Evolutionary conservation across 2,329 filamentous ascomycete genomes (phyloP).

Genomic region (Clarireedia homoeocarpa): DNA sequence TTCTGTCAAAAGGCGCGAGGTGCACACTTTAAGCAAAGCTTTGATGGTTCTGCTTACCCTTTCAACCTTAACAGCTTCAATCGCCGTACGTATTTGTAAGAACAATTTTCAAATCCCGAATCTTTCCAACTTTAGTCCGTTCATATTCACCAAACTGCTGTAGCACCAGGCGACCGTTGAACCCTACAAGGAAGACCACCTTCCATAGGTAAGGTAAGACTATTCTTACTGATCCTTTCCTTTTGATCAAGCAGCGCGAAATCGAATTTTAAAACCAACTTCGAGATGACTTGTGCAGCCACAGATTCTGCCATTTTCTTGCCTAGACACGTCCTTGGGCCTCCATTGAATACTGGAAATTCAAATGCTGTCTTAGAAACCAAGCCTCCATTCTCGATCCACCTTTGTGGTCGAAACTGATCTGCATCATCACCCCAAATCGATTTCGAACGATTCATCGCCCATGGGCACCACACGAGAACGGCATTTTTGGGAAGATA

Average conservation of each 20-base stretch:
- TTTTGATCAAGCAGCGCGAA: conserved; percentile 35
- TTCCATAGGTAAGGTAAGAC: conserved; percentile 56
- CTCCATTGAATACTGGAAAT: conserved; percentile 59
- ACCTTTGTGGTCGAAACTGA: conserved; percentile 48
- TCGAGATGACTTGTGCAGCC: conserved; percentile 47
- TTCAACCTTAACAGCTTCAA: too few relatives aligned
- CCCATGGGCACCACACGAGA: conserved; percentile 57
- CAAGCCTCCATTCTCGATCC: conserved; percentile 39
- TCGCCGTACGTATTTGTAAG: background rate
- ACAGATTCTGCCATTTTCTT: conserved; percentile 58
- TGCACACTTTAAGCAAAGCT: background rate
- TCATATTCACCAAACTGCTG: too few relatives aligned
- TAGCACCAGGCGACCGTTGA: too few relatives aligned
- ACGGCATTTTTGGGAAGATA: conserved; percentile 45
- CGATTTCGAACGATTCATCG: conserved; percentile 49
- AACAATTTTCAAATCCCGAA: background rate
- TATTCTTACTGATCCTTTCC: conserved; percentile 50
- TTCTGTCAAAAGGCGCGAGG: too few relatives aligned
- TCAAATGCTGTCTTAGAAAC: conserved; percentile 43
- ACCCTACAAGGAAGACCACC: conserved; percentile 42
- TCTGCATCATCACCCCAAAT: conserved; percentile 52
- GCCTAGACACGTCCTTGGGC: conserved; percentile 51
- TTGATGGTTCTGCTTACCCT: too few relatives aligned
- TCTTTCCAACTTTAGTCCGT: too few relatives aligned
- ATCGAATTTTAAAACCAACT: conserved; percentile 42